Evolutionary conservation across 345 rosid genomes (phyloP), one percentile per base, ranked within the genome.

Genomic region (Reutealis trisperma): DNA sequence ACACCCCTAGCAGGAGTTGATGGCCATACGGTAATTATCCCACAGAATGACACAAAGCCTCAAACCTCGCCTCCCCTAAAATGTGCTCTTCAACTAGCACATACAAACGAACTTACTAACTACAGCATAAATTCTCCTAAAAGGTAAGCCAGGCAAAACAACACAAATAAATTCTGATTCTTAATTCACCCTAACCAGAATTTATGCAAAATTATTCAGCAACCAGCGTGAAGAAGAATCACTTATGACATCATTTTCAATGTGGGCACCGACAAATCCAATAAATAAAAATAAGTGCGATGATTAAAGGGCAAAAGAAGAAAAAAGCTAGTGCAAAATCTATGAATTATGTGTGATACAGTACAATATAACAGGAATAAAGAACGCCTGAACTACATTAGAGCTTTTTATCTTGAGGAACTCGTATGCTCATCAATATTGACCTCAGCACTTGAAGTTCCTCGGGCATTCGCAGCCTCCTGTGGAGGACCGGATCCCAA

Each of bases 401-500:
- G n/a, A 0, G 37, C 34, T 8, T 37, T 73, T 49, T 25, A 72
- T 74, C 58, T 16, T 3, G 68, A 25, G 30, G 25, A 16, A 54
- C 73, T 76, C 18, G 21, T 19, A 18, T 15, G 74, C 42, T 21
- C 58, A 65, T 78, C 74, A 57, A 44, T 54, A 77, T 78, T 70
- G 25, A 67, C 67, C 41, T 22, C 75, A 34, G 65, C 64, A 59
- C n/a, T 61, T 44, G 78, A 37, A 37, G 68, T 14, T 34, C 73
- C 79, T 61, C 62, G 78, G 54, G 41, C 51, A 69, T 75, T 76
- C 41, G 76, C 57, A 14, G 75, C 52, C 59, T 63, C 82, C 2
- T 83, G 66, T 58, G 85, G 75, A 77, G 79, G 84, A 30, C 86
- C 88, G 11, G 78, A 80, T 54, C 94, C 95, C 51, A 93, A 81